A percentile compares a stretch with the other conserved stretches of the same genome.
phyloP scores from a whole-genome alignment of 2,329 filamentous ascomycete genomes.

The Zopfia rhizophila region DNA sequence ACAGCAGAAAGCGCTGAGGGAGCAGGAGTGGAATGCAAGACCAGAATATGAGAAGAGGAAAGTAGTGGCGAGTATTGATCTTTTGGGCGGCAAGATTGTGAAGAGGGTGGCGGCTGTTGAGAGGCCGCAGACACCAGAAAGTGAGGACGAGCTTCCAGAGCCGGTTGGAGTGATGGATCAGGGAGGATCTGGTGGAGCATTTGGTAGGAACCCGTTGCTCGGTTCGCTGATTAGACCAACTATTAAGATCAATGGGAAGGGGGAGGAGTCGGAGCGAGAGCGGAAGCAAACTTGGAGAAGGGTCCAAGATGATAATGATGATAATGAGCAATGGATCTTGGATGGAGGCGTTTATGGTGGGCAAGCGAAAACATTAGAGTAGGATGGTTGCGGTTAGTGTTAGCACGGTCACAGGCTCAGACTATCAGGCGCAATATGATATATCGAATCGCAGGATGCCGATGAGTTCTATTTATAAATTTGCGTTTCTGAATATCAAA shows the following conservation, averaged over 20 bases:
- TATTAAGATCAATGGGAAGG: conserved; percentile 60
- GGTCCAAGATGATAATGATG: conserved; percentile 64
- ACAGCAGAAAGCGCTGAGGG: conserved; percentile 83
- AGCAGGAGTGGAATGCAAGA: conserved; percentile 85
- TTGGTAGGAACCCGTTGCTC: conserved; percentile 75
- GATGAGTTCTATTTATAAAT: too few species aligned
- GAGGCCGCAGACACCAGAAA: conserved; percentile 63
- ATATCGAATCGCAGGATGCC: too few species aligned
- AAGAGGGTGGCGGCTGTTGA: conserved; percentile 72
- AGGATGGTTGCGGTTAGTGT: conserved; percentile 28
- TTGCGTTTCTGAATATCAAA: too few species aligned
- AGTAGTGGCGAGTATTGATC: conserved; percentile 85
- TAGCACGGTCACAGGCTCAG: too few species aligned
- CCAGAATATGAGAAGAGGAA: conserved; percentile 91
- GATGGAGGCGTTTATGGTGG: conserved; percentile 62
- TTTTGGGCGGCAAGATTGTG: conserved; percentile 80
- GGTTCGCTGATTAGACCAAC: conserved; percentile 73
- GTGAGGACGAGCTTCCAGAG: conserved; percentile 59
- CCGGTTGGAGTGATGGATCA: conserved; percentile 43
- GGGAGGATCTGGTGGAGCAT: conserved; percentile 63
- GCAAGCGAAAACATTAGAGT: conserved; percentile 19
- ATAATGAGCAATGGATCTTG: conserved; percentile 65
- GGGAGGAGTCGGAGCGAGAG: conserved; percentile 43
- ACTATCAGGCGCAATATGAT: too few species aligned
- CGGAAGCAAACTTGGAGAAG: conserved; percentile 58